These are phyloP conservation scores for Spatholobus suberectus DNA, from an alignment of 306 rosid genomes.

Conservation along the genomic window DNA sequence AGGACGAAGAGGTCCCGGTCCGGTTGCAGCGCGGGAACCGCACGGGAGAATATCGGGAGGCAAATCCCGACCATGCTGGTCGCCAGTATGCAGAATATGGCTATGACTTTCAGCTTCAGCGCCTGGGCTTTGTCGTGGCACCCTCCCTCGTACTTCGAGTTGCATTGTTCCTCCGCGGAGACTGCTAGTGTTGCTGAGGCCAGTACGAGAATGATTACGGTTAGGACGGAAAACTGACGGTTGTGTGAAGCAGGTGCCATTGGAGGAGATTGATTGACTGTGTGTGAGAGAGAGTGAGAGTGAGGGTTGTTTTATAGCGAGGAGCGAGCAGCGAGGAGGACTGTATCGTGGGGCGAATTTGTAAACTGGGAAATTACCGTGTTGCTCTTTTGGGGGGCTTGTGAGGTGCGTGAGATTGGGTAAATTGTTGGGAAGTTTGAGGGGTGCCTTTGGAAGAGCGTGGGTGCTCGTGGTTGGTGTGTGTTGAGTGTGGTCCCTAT, in stretches of 20 bases:
- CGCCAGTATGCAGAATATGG: conserved; percentile 49
- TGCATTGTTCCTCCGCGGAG: conserved; percentile 15
- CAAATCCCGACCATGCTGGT: conserved; percentile 60
- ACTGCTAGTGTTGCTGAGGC: background rate
- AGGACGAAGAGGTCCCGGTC: conserved; percentile 50
- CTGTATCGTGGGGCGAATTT: no score
- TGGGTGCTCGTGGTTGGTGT: background rate
- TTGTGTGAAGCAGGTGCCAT: background rate
- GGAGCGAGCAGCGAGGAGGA: background rate
- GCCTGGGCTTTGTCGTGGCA: conserved; percentile 55
- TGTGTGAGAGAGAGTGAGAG: background rate
- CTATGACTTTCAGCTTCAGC: conserved; percentile 53
- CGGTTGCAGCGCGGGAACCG: conserved; percentile 53
- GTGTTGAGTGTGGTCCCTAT: background rate
- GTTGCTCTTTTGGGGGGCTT: background rate
- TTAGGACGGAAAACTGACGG: background rate
- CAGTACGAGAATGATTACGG: background rate
- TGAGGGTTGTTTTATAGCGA: background rate
- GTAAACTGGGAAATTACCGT: background rate
- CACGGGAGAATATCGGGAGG: conserved; percentile 49
- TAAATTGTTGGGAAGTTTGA: background rate
- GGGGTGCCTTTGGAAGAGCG: background rate
- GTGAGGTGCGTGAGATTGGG: background rate
- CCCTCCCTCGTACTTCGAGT: background rate
- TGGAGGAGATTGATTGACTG: background rate